Evolutionary conservation across 2,329 filamentous ascomycete genomes (phyloP), one percentile per base, ranked within the genome.

Genomic region (Phyllosticta citribraziliensis): DNA sequence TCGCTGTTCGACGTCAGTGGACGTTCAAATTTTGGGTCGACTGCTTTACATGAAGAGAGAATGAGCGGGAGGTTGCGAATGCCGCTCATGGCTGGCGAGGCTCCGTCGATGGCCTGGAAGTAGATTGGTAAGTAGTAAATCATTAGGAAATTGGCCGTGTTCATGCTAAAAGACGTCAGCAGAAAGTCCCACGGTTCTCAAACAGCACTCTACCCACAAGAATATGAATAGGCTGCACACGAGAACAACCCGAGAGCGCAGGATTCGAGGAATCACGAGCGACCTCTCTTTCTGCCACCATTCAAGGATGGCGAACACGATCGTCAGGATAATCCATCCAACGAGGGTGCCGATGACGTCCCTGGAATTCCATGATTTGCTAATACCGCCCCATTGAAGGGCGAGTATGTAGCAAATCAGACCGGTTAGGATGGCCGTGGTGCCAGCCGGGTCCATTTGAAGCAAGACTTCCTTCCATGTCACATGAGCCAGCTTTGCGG

Each of bases 81-180:
- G n/a, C 73, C 74, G 20, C 72, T 73, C 17, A 69, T 65, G 27
- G 74, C 70, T 17, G 77, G 73, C 2, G 70, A 70, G 4, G 72
- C 73, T 20, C 71, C 68, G 65, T 76, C 76, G 61, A 74, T 73
- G 52, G 75, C 73, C 66, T 79, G 77, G 68, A 79, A 78, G 64
- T 75, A 75, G 58, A 74, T 70, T 27, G 72, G 72, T 17, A 79
- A 67, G 63, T 74, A 74, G 65, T 71, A 74, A 22, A 73, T 68
- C 33, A 72, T 69, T 2, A 68, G 54, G 17, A 52, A 52, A 22
- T 65, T 51, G 22, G 56, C 22, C 4, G 60, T 57, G 24, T 75
- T 70, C 1, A 72, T 63, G 2, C 67, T 70, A 5, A 73, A 65
- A 8, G 27, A 30, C 27, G 27, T 30, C 27, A 30, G 27, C 9